Conservation (phyloP, 2,329 filamentous ascomycete species). For the Nothophaeocryptopus gaeumannii region DNA sequence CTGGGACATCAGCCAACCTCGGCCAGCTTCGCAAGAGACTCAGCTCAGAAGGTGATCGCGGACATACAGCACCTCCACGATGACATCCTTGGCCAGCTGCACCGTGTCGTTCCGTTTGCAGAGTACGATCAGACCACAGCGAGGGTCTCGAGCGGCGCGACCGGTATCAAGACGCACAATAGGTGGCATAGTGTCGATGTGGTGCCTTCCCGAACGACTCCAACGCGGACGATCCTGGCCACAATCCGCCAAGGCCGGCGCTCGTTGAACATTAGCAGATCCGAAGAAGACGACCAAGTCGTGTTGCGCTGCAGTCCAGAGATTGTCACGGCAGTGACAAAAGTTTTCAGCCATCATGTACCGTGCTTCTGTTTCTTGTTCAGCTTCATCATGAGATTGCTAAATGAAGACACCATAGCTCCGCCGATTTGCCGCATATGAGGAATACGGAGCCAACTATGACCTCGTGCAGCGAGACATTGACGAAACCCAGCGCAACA, state of each 20-base stretch:
- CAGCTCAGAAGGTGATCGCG: constrained; percentile 42
- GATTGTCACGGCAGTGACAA: constrained; percentile 54
- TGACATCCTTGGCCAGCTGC: constrained; percentile 71
- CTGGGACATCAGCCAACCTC: constrained; percentile 29
- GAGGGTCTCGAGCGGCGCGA: constrained; percentile 7
- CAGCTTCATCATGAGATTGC: constrained; percentile 29
- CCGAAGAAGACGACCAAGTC: constrained; percentile 37
- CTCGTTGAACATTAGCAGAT: constrained; percentile 47
- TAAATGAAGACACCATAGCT: constrained; percentile 57
- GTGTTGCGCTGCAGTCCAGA: constrained; percentile 50
- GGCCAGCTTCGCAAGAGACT: constrained; percentile 27
- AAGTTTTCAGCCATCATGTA: constrained; percentile 54
- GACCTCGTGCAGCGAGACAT: constrained; percentile 80
- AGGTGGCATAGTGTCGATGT: constrained; percentile 51
- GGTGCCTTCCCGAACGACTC: constrained; percentile 36
- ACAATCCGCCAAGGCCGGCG: constrained; percentile 39
- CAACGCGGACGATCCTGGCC: constrained; percentile 26
- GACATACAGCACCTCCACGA: constrained; percentile 83
- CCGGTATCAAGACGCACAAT: constrained; percentile 41
- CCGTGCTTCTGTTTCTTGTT: constrained; percentile 1
- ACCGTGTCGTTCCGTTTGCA: constrained; percentile 66
- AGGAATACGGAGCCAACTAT: constrained; percentile 88
- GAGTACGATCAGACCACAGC: constrained; percentile 40
- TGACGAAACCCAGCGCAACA: constrained; percentile 63
- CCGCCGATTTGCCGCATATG: constrained; percentile 78